phyloP scores from a whole-genome alignment of 768 basidiomycete species.

The Lyophyllum atratum region DNA sequence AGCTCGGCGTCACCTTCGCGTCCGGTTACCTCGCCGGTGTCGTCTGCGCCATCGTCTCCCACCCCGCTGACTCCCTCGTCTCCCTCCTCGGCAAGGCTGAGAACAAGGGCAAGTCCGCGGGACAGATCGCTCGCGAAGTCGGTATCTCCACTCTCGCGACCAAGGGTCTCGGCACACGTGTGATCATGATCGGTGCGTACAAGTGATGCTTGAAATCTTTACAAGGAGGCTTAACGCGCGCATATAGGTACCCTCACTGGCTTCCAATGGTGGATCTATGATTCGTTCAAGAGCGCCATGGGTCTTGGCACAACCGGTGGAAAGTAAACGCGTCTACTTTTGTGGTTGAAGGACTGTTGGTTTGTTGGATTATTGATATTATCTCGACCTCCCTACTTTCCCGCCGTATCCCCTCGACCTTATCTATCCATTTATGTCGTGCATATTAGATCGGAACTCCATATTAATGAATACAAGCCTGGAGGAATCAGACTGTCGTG shows the following conservation, averaged over 20 bases:
- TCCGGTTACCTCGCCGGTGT: slow-evolving; percentile 96
- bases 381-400: not conserved
- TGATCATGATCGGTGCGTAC: slow-evolving; percentile 76
- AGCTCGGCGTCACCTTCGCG: slow-evolving; percentile 86
- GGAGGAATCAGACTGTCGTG: no score
- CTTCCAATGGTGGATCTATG: slow-evolving; percentile 96
- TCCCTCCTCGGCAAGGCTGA: slow-evolving; percentile 90
- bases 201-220: slow-evolving; percentile 22
- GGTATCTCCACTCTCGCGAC: slow-evolving; percentile 67
- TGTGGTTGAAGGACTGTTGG: not conserved
- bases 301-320: slow-evolving; percentile 88
- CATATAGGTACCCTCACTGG: slow-evolving; percentile 51
- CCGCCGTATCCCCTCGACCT: not conserved
- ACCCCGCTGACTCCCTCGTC: slow-evolving; percentile 92
- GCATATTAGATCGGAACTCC: not conserved
- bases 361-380: not conserved
- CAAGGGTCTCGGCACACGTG: slow-evolving; percentile 86
- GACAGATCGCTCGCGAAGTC: slow-evolving; percentile 70
- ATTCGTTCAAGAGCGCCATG: slow-evolving; percentile 81
- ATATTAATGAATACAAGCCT: not conserved
- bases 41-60: slow-evolving; percentile 93
- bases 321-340: slow-evolving; percentile 53
- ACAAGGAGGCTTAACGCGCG: not conserved
- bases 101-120: slow-evolving; percentile 81
- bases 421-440: not conserved